Evolutionary conservation across 805 yeast species (phyloP), one percentile per base, ranked within the genome.

Genomic region (Wickerhamiella dianesei): DNA sequence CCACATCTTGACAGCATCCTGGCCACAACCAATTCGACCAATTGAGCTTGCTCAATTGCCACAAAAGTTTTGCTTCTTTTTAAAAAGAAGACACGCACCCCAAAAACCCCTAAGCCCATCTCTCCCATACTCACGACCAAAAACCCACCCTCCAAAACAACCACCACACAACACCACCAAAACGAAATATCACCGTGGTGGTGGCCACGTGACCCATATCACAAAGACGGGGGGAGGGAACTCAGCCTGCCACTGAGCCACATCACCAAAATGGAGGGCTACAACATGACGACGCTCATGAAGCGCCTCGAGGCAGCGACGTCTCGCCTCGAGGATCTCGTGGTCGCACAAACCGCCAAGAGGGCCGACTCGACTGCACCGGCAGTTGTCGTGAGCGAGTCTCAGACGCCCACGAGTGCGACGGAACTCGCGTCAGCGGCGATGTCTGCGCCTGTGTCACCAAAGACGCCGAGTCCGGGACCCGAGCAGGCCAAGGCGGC

Each of bases 291-390:
- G 40, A 87, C 95, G 41, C 73, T 87, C 47, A 67, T 80, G 65
- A 80, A 80, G 64, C 69, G 81, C 54, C 75, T 87, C 56, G 96
- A 87, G 64, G 89, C 94, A 14, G 96, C 96, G 35, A 85, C 96
- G 8, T 80, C 95, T 4, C 77, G 96, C 43, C 75, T 87, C 55
- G 96, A 87, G 59, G 96, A 87, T 62, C 78, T 87, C 41, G 84
- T 53, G 3, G 40, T 48, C 41, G 73, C 62, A 35, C 44, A 20
- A 44, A 46, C 13, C 4, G 22, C n/a, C 16, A 14, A 17, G 40
- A 21, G 19, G 12, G 35, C 13, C 4, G 43, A 14, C 16, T 5
- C 41, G 8, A 18, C 8, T 19, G 41, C 25, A 8, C 25, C 41
- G n/a, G n/a, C 25, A 14, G 25, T 18, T 9, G 19, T 36, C 17